Percentiles rank a stretch among this genome's conserved stretches.
Conservation (phyloP, 805 yeast species). For the Saturnispora diversa region DNA sequence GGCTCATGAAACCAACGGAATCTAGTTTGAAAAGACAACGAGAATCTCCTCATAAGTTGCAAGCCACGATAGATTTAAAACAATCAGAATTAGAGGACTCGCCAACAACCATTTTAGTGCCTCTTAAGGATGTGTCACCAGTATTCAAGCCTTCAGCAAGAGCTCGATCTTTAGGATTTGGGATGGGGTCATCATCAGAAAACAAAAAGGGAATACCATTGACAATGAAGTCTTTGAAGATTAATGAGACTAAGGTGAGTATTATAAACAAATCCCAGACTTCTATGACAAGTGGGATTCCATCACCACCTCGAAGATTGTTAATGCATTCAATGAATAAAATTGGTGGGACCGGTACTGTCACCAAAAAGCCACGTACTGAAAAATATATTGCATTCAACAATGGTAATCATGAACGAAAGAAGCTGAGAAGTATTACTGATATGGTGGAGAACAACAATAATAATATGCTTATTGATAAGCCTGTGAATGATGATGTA, state of each 20-base stretch:
- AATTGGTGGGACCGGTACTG: background rate
- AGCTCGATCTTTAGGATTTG: background rate
- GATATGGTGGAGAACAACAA: background rate
- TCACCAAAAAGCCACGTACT: background rate
- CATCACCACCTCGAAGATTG: constrained; percentile 3
- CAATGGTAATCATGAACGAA: constrained; percentile 1
- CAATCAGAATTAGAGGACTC: background rate
- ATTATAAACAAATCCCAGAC: constrained; percentile 8
- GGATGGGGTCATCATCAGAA: background rate
- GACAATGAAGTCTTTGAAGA: constrained; percentile 23
- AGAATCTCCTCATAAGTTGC: constrained; percentile 4
- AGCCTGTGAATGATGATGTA: background rate
- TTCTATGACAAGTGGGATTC: background rate
- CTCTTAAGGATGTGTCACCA: constrained; percentile 2
- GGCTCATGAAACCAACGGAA: constrained; percentile 24
- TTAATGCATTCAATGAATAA: constrained; percentile 7
- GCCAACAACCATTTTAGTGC: constrained; percentile 5
- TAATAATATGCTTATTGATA: too few species aligned
- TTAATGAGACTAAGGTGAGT: constrained; percentile 9
- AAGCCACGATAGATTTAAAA: background rate
- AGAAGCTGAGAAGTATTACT: background rate
- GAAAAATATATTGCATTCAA: background rate
- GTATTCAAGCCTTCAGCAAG: background rate
- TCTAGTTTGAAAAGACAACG: constrained; percentile 18
- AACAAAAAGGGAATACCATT: constrained; percentile 18